These are phyloP conservation scores for Moelleriella libera DNA, from an alignment of 2,329 filamentous ascomycete species.

Conservation along the genomic window DNA sequence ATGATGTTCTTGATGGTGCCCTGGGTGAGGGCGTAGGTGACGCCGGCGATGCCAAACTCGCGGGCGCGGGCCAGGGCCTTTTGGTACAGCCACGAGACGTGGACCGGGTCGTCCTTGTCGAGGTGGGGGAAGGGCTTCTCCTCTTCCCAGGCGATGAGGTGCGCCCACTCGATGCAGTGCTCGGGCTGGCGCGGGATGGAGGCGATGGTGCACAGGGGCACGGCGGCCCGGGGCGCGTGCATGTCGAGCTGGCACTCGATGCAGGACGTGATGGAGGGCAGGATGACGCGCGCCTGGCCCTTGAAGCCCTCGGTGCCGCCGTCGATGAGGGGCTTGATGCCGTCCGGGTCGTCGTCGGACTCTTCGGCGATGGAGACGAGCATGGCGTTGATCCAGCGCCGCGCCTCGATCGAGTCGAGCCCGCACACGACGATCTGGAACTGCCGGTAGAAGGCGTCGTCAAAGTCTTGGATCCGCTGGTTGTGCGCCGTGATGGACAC, in stretches of 20 bases:
- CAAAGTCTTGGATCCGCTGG: conserved; percentile 91
- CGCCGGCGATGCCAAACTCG: conserved; percentile 81
- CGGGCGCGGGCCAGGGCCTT: conserved; percentile 68
- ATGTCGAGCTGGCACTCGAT: conserved; percentile 98
- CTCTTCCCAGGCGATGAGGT: conserved; percentile 93
- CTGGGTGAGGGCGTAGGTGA: conserved; percentile 92
- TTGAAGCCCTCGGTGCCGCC: conserved; percentile 98
- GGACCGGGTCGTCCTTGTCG: conserved; percentile 91
- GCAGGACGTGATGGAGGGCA: conserved; percentile 86
- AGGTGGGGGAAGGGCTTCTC: conserved; percentile 71
- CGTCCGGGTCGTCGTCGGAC: conserved; percentile 54
- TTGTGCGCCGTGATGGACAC: conserved; percentile 92
- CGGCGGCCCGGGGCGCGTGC: conserved; percentile 93
- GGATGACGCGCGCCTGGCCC: conserved; percentile 82
- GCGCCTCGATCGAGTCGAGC: conserved; percentile 89
- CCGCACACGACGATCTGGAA: conserved; percentile 92
- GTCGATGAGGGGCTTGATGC: conserved; percentile 85
- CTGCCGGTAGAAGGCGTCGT: conserved; percentile 92
- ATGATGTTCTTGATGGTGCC: conserved; percentile 99
- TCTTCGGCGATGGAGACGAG: conserved; percentile 81
- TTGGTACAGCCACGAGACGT: conserved; percentile 92
- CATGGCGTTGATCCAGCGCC: conserved; percentile 97
- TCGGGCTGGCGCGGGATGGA: conserved; percentile 94
- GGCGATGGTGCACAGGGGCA: conserved; percentile 90
- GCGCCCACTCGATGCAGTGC: conserved; percentile 97